phyloP scores from a whole-genome alignment of 2,329 filamentous ascomycete genomes.

The Didymella exigua region DNA sequence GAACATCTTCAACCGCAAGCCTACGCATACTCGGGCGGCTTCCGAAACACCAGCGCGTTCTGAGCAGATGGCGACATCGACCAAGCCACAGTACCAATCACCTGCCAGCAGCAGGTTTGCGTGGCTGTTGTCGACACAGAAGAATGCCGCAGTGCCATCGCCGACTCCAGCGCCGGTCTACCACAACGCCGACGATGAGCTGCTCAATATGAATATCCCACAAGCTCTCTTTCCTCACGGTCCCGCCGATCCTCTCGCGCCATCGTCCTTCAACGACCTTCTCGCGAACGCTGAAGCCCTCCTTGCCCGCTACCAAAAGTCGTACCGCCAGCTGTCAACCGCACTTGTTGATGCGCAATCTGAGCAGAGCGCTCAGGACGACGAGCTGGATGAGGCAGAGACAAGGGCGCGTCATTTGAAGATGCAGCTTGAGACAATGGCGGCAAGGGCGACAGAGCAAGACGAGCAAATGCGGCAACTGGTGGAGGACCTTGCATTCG shows the following conservation, averaged over 20 bases:
- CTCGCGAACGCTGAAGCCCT: slow-evolving; percentile 62
- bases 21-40: slow-evolving; percentile 32
- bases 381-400: slow-evolving; percentile 66
- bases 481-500: slow-evolving; percentile 43
- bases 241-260: slow-evolving; percentile 55
- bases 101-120: slow-evolving; percentile 42
- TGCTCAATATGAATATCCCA: slow-evolving; percentile 61
- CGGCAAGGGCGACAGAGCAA: slow-evolving; percentile 60
- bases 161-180: slow-evolving; percentile 37
- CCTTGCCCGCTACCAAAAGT: slow-evolving; percentile 60
- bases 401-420: slow-evolving; percentile 64
- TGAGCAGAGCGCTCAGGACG: slow-evolving; percentile 63
- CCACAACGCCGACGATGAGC: slow-evolving; percentile 52
- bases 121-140: slow-evolving; percentile 46
- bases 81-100: slow-evolving; percentile 30
- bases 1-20: slow-evolving; percentile 43
- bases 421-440: slow-evolving; percentile 66
- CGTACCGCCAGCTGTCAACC: slow-evolving; percentile 56
- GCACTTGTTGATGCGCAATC: slow-evolving; percentile 57
- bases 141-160: slow-evolving; percentile 38
- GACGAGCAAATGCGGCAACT: slow-evolving; percentile 57
- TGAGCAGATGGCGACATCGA: slow-evolving; percentile 21
- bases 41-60: slow-evolving; percentile 29
- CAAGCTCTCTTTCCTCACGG: slow-evolving; percentile 61
- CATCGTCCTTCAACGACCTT: slow-evolving; percentile 62